Evolutionary conservation across 1,284 basidiomycete genomes (phyloP).

Genomic region (Papiliotrema nemorosa): DNA sequence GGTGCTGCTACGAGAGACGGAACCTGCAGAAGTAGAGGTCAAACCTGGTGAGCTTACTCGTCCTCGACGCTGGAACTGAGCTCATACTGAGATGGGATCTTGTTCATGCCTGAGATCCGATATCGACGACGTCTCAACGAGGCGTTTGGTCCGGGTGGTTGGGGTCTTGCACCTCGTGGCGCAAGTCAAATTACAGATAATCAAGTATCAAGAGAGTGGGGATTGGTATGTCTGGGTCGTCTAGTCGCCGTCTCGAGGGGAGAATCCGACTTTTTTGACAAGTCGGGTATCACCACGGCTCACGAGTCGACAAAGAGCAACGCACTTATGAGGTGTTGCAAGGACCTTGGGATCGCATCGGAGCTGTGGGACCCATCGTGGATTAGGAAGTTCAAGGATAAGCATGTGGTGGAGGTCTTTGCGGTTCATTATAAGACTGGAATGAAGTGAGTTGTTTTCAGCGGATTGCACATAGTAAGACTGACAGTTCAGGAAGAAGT

Average conservation of each 20-base stretch:
- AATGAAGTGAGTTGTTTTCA: constrained; percentile 67
- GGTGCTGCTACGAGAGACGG: constrained; percentile 69
- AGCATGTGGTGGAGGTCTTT: constrained; percentile 81
- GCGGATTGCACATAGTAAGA: background rate
- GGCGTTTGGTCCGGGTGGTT: constrained; percentile 94
- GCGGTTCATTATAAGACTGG: constrained; percentile 76
- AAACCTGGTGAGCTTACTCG: constrained; percentile 77
- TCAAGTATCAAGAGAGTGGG: constrained; percentile 91
- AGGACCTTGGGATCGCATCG: constrained; percentile 92
- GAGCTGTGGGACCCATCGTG: constrained; percentile 98
- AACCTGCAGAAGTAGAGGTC: constrained; percentile 79
- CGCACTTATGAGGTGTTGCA: constrained; percentile 96
- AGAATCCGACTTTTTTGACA: constrained; percentile 96
- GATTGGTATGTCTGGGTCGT: constrained; percentile 85
- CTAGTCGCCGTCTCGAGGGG: constrained; percentile 88
- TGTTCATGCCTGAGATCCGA: constrained; percentile 97
- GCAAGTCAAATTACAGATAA: constrained; percentile 87
- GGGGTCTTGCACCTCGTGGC: constrained; percentile 91
- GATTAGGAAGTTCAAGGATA: constrained; percentile 85
- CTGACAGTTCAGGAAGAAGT: constrained; percentile 64
- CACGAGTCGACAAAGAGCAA: constrained; percentile 96
- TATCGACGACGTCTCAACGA: constrained; percentile 91
- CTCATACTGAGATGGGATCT: constrained; percentile 67
- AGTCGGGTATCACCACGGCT: constrained; percentile 84
- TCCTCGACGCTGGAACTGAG: no score